phyloP scores from a whole-genome alignment of 73 alveolate genomes.

The Paramecium biaurelia region DNA sequence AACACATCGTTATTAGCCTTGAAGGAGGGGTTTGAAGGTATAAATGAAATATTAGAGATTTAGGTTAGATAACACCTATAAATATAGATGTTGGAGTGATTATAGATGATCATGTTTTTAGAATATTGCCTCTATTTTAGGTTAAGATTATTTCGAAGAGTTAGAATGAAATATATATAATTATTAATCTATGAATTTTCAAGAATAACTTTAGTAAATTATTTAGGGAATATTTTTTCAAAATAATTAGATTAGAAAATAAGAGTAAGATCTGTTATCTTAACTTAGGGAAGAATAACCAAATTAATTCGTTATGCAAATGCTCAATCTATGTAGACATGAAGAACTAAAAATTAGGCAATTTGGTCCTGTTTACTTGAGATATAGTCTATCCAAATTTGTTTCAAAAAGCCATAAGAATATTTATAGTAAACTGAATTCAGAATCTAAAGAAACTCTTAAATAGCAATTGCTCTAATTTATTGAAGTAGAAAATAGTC shows the following conservation, averaged over 20 bases:
- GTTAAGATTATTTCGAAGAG: constrained; percentile 84
- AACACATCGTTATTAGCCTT: constrained; percentile 86
- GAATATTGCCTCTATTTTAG: constrained; percentile 72
- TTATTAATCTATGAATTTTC: background rate
- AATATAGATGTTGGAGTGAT: constrained; percentile 85
- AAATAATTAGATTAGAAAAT: constrained; percentile 70
- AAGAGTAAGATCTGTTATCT: constrained; percentile 67
- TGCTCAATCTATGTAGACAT: background rate
- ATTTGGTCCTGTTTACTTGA: background rate
- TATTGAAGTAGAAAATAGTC: constrained; percentile 50
- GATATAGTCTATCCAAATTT: background rate
- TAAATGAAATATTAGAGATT: too few species aligned
- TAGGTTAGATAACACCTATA: constrained; percentile 33
- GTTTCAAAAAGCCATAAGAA: constrained; percentile 4
- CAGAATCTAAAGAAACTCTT: background rate
- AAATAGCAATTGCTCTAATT: background rate
- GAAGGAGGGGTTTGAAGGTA: constrained; percentile 93
- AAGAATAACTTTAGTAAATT: background rate
- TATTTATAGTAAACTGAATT: background rate
- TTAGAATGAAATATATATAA: constrained; percentile 68
- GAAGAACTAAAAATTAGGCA: background rate
- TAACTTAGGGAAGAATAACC: constrained; percentile 46
- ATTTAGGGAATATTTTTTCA: background rate
- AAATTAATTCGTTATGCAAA: background rate
- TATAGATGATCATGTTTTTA: constrained; percentile 71